A percentile compares a stretch with the other conserved stretches of the same genome.
phyloP scores from a whole-genome alignment of 1,139 yeast species.

The Candida dubliniensis region DNA sequence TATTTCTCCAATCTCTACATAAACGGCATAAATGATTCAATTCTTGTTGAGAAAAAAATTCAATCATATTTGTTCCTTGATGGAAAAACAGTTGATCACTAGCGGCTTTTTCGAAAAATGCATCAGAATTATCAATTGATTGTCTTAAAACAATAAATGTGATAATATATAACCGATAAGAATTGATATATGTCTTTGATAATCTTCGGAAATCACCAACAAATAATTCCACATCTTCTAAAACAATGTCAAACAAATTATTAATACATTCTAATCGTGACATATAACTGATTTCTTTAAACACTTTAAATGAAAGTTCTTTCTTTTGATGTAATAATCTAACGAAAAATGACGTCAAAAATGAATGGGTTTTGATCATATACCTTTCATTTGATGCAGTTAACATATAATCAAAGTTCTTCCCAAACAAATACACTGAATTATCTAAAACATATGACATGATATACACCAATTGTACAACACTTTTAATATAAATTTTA shows the following conservation, averaged over 20 bases:
- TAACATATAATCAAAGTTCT: constrained; percentile 39
- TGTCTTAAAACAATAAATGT: constrained; percentile 44
- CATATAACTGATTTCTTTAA: constrained; percentile 22
- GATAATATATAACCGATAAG: constrained; percentile 45
- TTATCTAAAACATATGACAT: constrained; percentile 48
- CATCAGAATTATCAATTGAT: constrained; percentile 44
- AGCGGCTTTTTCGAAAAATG: constrained; percentile 34
- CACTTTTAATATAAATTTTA: constrained; percentile 44
- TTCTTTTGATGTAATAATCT: constrained; percentile 44
- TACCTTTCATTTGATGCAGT: constrained; percentile 43
- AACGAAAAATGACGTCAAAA: constrained; percentile 42
- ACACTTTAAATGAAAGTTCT: constrained; percentile 27
- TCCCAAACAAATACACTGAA: constrained; percentile 45
- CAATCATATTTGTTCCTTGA: constrained; percentile 43
- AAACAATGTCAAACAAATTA: constrained; percentile 33
- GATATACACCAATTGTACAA: constrained; percentile 45
- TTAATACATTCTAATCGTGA: constrained; percentile 38
- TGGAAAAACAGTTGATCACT: constrained; percentile 32
- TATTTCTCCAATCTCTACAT: constrained; percentile 43
- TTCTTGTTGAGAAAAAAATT: constrained; percentile 38
- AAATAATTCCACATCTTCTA: constrained; percentile 45
- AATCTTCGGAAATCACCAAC: constrained; percentile 45
- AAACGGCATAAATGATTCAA: constrained; percentile 38
- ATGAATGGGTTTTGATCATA: constrained; percentile 46
- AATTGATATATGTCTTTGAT: constrained; percentile 40